Evolutionary conservation across 345 rosid genomes (phyloP).

Genomic region (Sapria himalayana): DNA sequence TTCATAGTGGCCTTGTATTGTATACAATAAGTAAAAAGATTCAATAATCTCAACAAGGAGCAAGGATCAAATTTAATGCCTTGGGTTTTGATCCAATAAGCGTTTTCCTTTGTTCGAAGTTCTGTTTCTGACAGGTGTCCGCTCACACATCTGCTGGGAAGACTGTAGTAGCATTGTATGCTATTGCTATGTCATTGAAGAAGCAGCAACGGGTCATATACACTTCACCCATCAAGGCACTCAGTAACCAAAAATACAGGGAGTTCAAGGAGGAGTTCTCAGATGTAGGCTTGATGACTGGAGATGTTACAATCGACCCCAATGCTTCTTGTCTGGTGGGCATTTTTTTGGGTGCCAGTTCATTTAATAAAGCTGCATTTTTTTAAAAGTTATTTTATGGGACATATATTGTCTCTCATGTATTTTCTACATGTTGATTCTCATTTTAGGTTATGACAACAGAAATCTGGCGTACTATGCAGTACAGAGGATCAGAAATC

Average conservation of each 20-base stretch:
- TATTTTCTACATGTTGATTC: constrained; percentile 10
- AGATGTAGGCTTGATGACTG: constrained; percentile 97
- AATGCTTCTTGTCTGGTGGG: constrained; percentile 84
- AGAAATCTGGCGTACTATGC: constrained; percentile 99
- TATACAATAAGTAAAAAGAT: no score
- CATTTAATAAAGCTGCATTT: background rate
- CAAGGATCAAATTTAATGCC: no score
- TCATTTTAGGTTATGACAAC: constrained; percentile 85
- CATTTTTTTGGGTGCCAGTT: background rate
- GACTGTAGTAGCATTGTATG: constrained; percentile 86
- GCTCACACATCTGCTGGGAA: constrained; percentile 99
- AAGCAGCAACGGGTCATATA: constrained; percentile 83
- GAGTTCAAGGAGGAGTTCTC: constrained; percentile 96
- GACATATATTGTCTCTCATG: no score
- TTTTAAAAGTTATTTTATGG: constrained; percentile 2
- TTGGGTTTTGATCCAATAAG: no score
- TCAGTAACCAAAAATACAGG: constrained; percentile 86
- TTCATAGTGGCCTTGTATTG: no score
- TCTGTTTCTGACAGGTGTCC: constrained; percentile 37
- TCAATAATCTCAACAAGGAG: no score
- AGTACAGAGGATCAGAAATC: constrained; percentile 82
- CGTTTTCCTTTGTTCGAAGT: background rate
- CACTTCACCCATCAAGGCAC: constrained; percentile 92
- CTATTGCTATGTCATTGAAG: constrained; percentile 80
- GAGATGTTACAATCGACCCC: constrained; percentile 92